phyloP scores from a whole-genome alignment of 306 rosid genomes.

The Cucurbita moschata region DNA sequence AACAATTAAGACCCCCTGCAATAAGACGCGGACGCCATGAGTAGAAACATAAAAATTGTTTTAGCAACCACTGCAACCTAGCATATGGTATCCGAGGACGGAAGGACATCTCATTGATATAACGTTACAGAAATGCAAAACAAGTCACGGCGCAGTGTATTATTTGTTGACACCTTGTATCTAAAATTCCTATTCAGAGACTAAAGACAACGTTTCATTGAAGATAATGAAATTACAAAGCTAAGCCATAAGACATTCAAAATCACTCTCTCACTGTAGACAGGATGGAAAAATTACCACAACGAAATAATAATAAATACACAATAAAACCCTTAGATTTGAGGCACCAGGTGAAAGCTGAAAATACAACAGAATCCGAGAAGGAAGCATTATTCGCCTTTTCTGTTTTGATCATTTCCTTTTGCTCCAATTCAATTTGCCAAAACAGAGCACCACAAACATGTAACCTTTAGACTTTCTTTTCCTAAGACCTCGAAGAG shows the following conservation, averaged over 20 bases:
- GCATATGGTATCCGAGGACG: neutral
- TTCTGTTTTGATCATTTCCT: neutral
- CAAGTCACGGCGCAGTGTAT: neutral
- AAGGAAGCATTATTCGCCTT: neutral
- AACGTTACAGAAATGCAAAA: neutral
- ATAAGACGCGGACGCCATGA: slow-evolving; percentile 4
- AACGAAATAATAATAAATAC: neutral
- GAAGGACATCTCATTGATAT: neutral
- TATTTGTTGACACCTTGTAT: neutral
- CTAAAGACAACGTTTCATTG: neutral
- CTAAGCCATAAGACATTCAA: neutral
- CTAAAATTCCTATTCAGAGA: neutral
- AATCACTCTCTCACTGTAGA: neutral
- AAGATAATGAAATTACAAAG: neutral
- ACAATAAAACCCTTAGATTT: neutral
- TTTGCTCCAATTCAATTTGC: neutral
- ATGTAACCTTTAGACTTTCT: neutral
- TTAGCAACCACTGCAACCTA: neutral
- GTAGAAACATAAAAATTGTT: neutral
- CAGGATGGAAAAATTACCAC: neutral
- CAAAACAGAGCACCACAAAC: neutral
- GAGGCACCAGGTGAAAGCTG: neutral
- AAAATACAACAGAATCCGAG: neutral
- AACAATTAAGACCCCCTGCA: slow-evolving; percentile 90
- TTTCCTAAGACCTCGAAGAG: neutral